A percentile compares a stretch with the other conserved stretches of the same genome.
These are phyloP conservation scores for Kuraishia capsulata DNA, from an alignment of 805 yeast species.

Conservation along the genomic window DNA sequence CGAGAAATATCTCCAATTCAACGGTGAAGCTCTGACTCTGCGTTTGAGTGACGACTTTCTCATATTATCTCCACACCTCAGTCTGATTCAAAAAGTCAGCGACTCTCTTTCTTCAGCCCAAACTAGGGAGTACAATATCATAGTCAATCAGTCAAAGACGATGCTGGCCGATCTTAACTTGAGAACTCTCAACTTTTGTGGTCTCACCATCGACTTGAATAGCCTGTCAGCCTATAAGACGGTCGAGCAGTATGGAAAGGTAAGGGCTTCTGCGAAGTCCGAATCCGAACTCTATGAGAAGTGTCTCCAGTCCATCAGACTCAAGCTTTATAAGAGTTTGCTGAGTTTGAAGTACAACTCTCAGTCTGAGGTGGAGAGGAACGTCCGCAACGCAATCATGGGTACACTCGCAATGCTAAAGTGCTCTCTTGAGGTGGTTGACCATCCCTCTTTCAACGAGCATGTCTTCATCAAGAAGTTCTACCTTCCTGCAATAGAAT, in stretches of 20 bases:
- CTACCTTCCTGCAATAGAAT: too few relatives aligned
- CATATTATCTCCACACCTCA: slow-evolving; percentile 41
- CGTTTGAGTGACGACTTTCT: slow-evolving; percentile 83
- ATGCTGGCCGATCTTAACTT: slow-evolving; percentile 1
- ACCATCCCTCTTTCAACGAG: too few relatives aligned
- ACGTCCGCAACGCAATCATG: neutral
- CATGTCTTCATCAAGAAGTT: too few relatives aligned
- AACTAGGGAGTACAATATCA: slow-evolving; percentile 32
- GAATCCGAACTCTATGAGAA: neutral
- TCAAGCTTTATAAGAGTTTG: neutral
- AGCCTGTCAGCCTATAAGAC: slow-evolving; percentile 10
- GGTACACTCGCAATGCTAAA: neutral
- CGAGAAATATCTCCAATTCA: slow-evolving; percentile 20
- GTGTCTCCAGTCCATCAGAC: neutral
- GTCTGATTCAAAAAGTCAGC: slow-evolving; percentile 20
- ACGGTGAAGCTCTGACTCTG: slow-evolving; percentile 29
- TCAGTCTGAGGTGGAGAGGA: neutral
- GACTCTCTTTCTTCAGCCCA: slow-evolving; percentile 12
- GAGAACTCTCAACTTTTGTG: slow-evolving; percentile 29
- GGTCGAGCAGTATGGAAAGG: neutral
- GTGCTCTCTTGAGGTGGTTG: too few relatives aligned
- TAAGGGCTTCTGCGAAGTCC: neutral
- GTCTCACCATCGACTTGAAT: slow-evolving; percentile 24
- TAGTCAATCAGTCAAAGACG: slow-evolving; percentile 31
- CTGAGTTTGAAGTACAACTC: neutral